Base-by-base conservation (phyloP, 1,284 basidiomycete species). In the Pseudozyma thailandica region DNA sequence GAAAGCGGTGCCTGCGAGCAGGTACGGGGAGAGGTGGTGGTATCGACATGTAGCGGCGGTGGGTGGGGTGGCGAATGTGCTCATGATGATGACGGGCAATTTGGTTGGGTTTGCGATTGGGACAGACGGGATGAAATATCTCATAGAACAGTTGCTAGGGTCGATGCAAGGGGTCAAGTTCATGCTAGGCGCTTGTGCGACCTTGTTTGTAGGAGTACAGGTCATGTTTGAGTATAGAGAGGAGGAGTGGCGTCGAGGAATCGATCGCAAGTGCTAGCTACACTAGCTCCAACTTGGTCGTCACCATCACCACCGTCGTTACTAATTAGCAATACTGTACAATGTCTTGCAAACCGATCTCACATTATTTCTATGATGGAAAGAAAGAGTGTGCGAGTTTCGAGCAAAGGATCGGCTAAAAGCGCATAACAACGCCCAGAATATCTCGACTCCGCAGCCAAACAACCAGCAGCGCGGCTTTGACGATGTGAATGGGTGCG, bases 101-200 rank as follows among this genome's bases (percentile, higher is more conserved):
- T 87, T 98, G 6, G 90, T 98, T 2, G 95, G 96, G 0, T 98
- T 99, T 80, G 94, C 94, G 13, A 87, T 98, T 39, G 95, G 95
- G 2, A 85, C 89, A 0, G 92, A 97, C 12, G 94, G 94, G 1
- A 87, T 91, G 47, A 83, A 85, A 56, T 90, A 91, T 80, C 88
- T 98, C 83, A 82, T 89, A 12, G 69, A 84, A 4, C 86, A 91
- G 82, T 83, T 98, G 27, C 83, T 89, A 35, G 88, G 88, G 1
- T 90, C 88, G 25, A 85, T 85, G 77, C 84, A 88, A 80, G 94
- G 92, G 6, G 72, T 90, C 44, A 83, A 83, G 16, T 96, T 94
- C 83, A 84, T 93, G 57, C 37, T 88, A 0, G 83, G 87, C 8
- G 88, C 90, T 0, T 87, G 88, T 55, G 85, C 81, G 1, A 90